phyloP scores from a whole-genome alignment of 2,329 filamentous ascomycete species.

The Tolypocladium guangdongense region DNA sequence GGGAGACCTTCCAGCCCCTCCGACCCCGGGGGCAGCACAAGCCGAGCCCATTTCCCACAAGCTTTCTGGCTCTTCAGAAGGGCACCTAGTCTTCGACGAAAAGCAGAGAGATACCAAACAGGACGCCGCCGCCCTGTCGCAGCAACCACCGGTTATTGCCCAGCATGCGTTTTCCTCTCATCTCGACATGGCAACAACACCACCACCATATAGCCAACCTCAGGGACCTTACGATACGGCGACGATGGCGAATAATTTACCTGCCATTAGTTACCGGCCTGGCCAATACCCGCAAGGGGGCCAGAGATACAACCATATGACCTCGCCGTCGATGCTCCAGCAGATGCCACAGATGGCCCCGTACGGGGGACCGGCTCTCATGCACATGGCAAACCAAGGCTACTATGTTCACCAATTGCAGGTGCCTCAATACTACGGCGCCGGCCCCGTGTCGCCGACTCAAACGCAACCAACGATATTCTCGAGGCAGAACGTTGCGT shows the following conservation, averaged over 20 bases:
- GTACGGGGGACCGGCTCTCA: constrained; percentile 25
- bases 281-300: constrained; percentile 24
- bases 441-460: constrained; percentile 25
- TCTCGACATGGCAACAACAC: constrained; percentile 27
- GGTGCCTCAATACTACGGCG: constrained; percentile 33
- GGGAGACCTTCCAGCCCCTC: constrained; percentile 20
- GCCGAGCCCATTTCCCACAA: constrained; percentile 7
- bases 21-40: constrained; percentile 8
- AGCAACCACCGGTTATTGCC: constrained; percentile 3
- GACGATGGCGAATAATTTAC: constrained; percentile 32
- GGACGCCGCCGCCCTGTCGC: background rate
- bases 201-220: constrained; percentile 7
- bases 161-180: constrained; percentile 31
- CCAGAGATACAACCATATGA: constrained; percentile 22
- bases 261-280: constrained; percentile 27
- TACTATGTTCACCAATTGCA: constrained; percentile 38
- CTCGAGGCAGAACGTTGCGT: constrained; percentile 28
- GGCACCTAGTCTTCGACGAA: background rate
- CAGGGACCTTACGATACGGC: constrained; percentile 35
- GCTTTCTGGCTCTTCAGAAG: background rate
- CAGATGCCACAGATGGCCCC: constrained; percentile 28
- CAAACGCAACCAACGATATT: constrained; percentile 23
- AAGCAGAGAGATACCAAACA: background rate
- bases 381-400: constrained; percentile 28
- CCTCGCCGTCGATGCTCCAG: constrained; percentile 26